Evolutionary conservation across 1,139 yeast species (phyloP).

Genomic region (Lodderomyces metapsilosis): DNA sequence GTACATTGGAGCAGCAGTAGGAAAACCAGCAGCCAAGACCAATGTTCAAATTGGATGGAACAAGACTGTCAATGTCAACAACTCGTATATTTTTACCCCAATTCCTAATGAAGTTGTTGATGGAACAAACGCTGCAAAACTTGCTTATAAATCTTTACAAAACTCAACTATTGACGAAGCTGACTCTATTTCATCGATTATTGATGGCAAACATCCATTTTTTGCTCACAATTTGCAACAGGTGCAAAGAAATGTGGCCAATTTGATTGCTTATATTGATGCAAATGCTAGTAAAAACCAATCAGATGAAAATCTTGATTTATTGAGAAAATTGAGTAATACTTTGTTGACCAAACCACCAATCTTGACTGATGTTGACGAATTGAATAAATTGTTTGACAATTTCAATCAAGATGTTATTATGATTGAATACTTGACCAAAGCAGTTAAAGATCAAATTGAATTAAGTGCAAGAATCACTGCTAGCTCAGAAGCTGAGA

Average conservation of each 20-base stretch:
- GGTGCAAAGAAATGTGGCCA: conserved; percentile 52
- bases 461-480: conserved; percentile 78
- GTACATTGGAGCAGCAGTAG: conserved; percentile 76
- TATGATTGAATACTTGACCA: conserved; percentile 80
- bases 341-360: conserved; percentile 61
- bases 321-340: conserved; percentile 68
- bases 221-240: conserved; percentile 57
- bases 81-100: conserved; percentile 74
- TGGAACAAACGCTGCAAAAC: conserved; percentile 57
- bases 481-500: conserved; percentile 32
- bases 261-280: conserved; percentile 51
- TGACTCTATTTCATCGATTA: conserved; percentile 9
- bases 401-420: conserved; percentile 79
- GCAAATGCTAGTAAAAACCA: conserved; percentile 20
- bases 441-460: conserved; percentile 82
- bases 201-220: conserved; percentile 29
- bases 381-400: conserved; percentile 61
- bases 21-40: conserved; percentile 43
- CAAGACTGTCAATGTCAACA: conserved; percentile 28
- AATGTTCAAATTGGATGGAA: conserved; percentile 51
- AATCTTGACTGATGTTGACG: conserved; percentile 54
- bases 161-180: neutral
- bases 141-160: conserved; percentile 46
- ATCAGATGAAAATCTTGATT: conserved; percentile 47
- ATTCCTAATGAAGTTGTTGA: conserved; percentile 67